These are phyloP conservation scores for Parathielavia hyrcaniae DNA, from an alignment of 495 filamentous ascomycete species.

Conservation along the genomic window DNA sequence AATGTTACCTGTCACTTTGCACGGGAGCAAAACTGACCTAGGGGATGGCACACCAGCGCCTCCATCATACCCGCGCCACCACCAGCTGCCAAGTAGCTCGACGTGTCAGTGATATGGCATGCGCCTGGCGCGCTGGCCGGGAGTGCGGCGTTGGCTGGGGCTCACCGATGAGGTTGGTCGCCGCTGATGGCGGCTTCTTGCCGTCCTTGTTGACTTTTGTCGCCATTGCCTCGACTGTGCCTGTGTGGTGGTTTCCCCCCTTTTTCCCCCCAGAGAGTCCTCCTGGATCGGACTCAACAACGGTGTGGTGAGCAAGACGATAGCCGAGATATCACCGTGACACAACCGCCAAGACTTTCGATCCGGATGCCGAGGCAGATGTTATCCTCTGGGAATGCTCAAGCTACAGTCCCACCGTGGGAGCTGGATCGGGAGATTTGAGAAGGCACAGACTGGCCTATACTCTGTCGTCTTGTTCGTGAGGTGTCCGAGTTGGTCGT, in stretches of 20 bases:
- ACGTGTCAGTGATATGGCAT: constrained; percentile 21
- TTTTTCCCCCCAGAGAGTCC: neutral
- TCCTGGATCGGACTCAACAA: neutral
- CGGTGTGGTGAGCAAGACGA: neutral
- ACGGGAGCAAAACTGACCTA: constrained; percentile 54
- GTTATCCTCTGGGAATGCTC: neutral
- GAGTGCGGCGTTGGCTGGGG: neutral
- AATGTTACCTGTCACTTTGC: neutral
- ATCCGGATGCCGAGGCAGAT: constrained; percentile 11
- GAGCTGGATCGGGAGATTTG: neutral
- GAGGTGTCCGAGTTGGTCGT: neutral
- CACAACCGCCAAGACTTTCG: constrained; percentile 8
- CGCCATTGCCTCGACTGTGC: constrained; percentile 31
- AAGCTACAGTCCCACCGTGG: neutral
- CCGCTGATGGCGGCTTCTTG: constrained; percentile 75
- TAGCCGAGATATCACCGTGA: constrained; percentile 2
- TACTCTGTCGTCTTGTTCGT: neutral
- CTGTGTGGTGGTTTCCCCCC: neutral
- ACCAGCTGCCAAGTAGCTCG: constrained; percentile 56
- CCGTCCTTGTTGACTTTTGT: constrained; percentile 51
- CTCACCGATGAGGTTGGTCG: constrained; percentile 90
- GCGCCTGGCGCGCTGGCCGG: neutral
- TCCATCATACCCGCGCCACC: constrained; percentile 99
- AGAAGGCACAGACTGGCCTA: neutral
- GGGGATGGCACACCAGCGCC: constrained; percentile 90